A percentile compares a stretch with the other conserved stretches of the same genome.
Evolutionary conservation across 2,329 filamentous ascomycete genomes (phyloP).

Genomic region (Corynespora cassiicola): DNA sequence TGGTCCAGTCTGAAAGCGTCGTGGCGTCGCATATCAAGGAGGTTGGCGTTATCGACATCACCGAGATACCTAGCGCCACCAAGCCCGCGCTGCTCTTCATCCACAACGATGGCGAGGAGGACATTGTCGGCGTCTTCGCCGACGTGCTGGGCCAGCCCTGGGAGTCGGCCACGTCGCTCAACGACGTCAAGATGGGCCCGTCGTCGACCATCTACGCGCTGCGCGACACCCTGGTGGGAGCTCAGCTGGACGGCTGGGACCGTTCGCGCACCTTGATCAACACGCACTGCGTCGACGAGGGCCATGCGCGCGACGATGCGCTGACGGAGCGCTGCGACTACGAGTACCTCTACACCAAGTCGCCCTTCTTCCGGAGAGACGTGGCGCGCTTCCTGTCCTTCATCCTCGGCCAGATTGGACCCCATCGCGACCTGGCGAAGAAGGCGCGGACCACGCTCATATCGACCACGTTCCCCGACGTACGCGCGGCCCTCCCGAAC

Average conservation of each 20-base stretch:
- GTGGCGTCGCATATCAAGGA: constrained; percentile 39
- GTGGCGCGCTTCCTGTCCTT: constrained; percentile 81
- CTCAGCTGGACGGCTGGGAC: constrained; percentile 64
- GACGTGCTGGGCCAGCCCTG: constrained; percentile 80
- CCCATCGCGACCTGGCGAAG: constrained; percentile 77
- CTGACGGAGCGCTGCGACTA: constrained; percentile 78
- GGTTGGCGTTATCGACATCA: constrained; percentile 39
- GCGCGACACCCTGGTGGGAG: constrained; percentile 61
- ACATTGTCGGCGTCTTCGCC: constrained; percentile 76
- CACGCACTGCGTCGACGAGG: constrained; percentile 75
- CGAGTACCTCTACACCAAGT: constrained; percentile 82
- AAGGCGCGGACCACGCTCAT: constrained; percentile 84
- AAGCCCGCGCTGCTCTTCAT: constrained; percentile 60
- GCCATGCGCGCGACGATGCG: constrained; percentile 64
- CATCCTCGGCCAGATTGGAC: constrained; percentile 78
- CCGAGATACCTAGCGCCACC: constrained; percentile 37
- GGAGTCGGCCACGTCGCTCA: constrained; percentile 64
- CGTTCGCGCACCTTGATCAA: constrained; percentile 73
- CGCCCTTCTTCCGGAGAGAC: constrained; percentile 75
- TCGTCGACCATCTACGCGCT: constrained; percentile 74
- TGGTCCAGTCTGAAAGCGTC: constrained; percentile 42
- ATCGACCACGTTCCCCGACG: constrained; percentile 87
- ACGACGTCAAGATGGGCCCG: constrained; percentile 61
- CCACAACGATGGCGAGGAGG: constrained; percentile 74
- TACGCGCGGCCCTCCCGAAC: constrained; percentile 81